These are phyloP conservation scores for Phytophthora chlamydospora DNA, from an alignment of 352 stramenopile species.

Conservation along the genomic window DNA sequence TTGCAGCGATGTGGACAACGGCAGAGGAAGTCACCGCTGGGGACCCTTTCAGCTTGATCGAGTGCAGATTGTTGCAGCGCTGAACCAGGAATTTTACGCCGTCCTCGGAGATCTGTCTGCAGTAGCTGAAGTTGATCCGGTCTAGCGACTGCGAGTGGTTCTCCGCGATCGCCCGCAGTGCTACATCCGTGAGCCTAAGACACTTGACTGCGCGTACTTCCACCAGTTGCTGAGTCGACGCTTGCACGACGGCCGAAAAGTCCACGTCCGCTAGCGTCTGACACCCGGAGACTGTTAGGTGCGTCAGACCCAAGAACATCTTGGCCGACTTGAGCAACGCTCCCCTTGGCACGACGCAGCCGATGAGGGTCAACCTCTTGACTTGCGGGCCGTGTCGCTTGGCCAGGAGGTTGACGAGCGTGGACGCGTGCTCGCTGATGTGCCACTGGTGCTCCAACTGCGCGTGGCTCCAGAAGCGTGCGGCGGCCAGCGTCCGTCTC, in stretches of 20 bases:
- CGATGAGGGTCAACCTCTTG: conserved; percentile 46
- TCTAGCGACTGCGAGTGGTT: conserved; percentile 45
- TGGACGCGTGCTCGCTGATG: conserved; percentile 30
- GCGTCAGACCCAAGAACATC: conserved; percentile 40
- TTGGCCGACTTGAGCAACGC: conserved; percentile 40
- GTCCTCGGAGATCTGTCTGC: conserved; percentile 50
- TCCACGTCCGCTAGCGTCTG: conserved; percentile 55
- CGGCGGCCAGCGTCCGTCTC: conserved; percentile 34
- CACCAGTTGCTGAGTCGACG: conserved; percentile 40
- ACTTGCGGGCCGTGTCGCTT: conserved; percentile 47
- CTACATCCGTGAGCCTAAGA: conserved; percentile 50
- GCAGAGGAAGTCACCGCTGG: conserved; percentile 55
- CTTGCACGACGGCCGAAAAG: conserved; percentile 43
- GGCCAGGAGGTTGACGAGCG: conserved; percentile 39
- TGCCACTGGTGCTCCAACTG: conserved; percentile 42
- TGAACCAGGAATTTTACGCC: conserved; percentile 42
- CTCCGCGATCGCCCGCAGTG: conserved; percentile 31
- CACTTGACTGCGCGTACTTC: conserved; percentile 63
- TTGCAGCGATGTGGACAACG: conserved; percentile 38
- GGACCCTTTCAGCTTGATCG: conserved; percentile 61
- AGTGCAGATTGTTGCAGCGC: conserved; percentile 35
- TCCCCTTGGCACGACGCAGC: conserved; percentile 49
- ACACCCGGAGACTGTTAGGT: conserved; percentile 62
- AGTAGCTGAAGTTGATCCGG: conserved; percentile 66
- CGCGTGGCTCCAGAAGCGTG: conserved; percentile 42